Conservation (phyloP, 805 yeast genomes). For the Metschnikowia cerradonensis region DNA sequence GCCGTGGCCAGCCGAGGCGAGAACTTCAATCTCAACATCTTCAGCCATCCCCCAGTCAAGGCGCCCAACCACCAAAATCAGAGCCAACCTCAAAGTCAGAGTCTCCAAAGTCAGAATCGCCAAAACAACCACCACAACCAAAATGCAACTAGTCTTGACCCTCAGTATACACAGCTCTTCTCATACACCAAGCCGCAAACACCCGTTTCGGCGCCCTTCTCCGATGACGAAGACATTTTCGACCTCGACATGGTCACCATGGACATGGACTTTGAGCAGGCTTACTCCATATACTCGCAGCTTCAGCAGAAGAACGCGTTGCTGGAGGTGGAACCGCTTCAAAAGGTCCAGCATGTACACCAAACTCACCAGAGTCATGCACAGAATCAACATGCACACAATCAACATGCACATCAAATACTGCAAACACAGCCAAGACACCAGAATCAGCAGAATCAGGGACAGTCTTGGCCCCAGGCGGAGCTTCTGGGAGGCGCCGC, state of each 20-base stretch:
- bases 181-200: not conserved
- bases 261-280: constrained; percentile 46
- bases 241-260: constrained; percentile 30
- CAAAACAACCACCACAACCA: too few species aligned
- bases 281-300: constrained; percentile 36
- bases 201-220: constrained; percentile 6
- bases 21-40: constrained; percentile 13
- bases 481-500: too few species aligned
- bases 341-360: constrained; percentile 31
- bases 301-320: constrained; percentile 37
- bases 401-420: too few species aligned
- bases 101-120: too few species aligned
- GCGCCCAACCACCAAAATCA: not conserved
- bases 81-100: too few species aligned
- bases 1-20: constrained; percentile 16
- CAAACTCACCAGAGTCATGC: not conserved
- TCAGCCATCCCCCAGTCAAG: constrained; percentile 13
- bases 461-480: too few species aligned
- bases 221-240: constrained; percentile 20
- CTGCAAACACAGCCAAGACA: too few species aligned
- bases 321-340: constrained; percentile 34
- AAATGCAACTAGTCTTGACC: not conserved
- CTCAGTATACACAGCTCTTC: constrained; percentile 4
- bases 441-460: too few species aligned
- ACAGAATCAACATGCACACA: too few species aligned